These are phyloP conservation scores for Globisporangium cystogenes DNA, from an alignment of 352 stramenopile species.

Conservation along the genomic window DNA sequence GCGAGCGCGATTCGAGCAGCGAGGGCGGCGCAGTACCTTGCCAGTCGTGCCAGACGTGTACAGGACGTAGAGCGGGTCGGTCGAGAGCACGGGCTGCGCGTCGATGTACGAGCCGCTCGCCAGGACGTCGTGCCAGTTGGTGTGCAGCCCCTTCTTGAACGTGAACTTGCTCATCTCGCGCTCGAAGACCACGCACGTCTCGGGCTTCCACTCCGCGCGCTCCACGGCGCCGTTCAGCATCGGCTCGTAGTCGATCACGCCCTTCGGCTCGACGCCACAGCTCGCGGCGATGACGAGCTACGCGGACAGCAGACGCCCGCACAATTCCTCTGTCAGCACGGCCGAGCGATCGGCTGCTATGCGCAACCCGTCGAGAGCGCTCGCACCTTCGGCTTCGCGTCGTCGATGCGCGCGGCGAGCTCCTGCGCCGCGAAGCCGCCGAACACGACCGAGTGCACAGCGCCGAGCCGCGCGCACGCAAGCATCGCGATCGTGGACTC, in stretches of 20 bases:
- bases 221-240: conserved; percentile 61
- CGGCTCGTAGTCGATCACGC: conserved; percentile 72
- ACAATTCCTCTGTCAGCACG: too few relatives aligned
- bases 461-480: conserved; percentile 95
- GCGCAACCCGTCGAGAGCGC: neutral
- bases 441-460: conserved; percentile 92
- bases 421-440: conserved; percentile 84
- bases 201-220: conserved; percentile 29
- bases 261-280: conserved; percentile 55
- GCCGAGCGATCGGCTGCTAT: too few relatives aligned
- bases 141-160: conserved; percentile 15
- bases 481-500: conserved; percentile 96
- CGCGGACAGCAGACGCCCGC: too few relatives aligned
- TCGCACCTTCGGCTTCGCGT: conserved; percentile 63
- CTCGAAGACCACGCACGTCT: conserved; percentile 55
- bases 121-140: conserved; percentile 30
- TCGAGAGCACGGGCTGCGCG: conserved; percentile 24
- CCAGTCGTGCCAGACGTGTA: conserved; percentile 79
- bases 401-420: conserved; percentile 78
- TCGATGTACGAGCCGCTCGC: conserved; percentile 11
- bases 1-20: too few relatives aligned
- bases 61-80: conserved; percentile 72
- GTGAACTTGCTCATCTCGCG: conserved; percentile 30
- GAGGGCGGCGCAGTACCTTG: conserved; percentile 20
- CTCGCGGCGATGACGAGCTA: conserved; percentile 57